These are phyloP conservation scores for Jatropha multifida DNA, from an alignment of 441 rosid genomes.

Conservation along the genomic window DNA sequence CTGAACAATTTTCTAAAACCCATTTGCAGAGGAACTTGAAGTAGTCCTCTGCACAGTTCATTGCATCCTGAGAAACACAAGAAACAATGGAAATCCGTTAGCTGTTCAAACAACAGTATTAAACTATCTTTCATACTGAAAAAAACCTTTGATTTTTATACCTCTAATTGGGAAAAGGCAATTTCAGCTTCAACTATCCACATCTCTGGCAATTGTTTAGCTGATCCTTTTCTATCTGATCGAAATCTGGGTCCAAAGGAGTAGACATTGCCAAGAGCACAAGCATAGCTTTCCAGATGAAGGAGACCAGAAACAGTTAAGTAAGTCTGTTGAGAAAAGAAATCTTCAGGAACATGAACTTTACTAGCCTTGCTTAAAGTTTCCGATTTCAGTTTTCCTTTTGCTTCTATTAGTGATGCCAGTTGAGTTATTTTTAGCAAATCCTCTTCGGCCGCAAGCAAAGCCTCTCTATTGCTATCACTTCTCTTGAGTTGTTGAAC, in stretches of 20 bases:
- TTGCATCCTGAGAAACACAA: slow-evolving; percentile 59
- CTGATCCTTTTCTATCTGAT: slow-evolving; percentile 49
- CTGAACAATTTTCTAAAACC: slow-evolving; percentile 55
- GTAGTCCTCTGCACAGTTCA: slow-evolving; percentile 72
- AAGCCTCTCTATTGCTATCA: slow-evolving; percentile 78
- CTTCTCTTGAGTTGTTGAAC: slow-evolving; percentile 73
- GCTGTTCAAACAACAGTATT: background rate
- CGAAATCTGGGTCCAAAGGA: slow-evolving; percentile 77
- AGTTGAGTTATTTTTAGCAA: slow-evolving; percentile 63
- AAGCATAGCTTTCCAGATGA: slow-evolving; percentile 88
- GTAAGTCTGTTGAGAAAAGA: slow-evolving; percentile 55
- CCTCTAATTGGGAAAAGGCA: slow-evolving; percentile 81
- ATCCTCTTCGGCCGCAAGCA: slow-evolving; percentile 65
- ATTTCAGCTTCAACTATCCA: slow-evolving; percentile 83
- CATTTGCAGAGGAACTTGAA: slow-evolving; percentile 77
- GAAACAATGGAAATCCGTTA: slow-evolving; percentile 4
- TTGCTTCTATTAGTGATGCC: slow-evolving; percentile 61
- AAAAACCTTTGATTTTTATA: slow-evolving; percentile 22
- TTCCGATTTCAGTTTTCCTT: slow-evolving; percentile 39
- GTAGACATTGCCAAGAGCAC: slow-evolving; percentile 87
- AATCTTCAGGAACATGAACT: slow-evolving; percentile 42
- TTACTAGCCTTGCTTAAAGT: slow-evolving; percentile 34
- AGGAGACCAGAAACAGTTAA: slow-evolving; percentile 73
- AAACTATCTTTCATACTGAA: background rate
- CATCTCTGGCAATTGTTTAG: slow-evolving; percentile 66